Evolutionary conservation across 352 stramenopile species (phyloP).

Genomic region (Globisporangium okanoganense): DNA sequence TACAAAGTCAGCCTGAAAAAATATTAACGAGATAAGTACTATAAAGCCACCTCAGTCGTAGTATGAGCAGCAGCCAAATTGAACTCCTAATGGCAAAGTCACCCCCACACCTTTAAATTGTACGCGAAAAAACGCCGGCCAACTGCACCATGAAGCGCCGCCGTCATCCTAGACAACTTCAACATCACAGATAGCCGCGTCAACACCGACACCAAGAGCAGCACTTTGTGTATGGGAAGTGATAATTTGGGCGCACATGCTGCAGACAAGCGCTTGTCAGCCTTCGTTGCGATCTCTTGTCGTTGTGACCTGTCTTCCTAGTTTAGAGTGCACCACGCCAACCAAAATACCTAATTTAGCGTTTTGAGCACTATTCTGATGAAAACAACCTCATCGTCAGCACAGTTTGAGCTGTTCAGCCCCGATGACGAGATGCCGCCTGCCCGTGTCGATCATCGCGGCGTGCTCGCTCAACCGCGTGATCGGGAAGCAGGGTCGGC

Average conservation of each 20-base stretch:
- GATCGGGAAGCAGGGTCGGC: slow-evolving; percentile 44
- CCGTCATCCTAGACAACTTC: not conserved
- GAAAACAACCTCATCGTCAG: not conserved
- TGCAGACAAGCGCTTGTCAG: too few species aligned
- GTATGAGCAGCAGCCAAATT: not conserved
- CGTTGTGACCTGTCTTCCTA: too few species aligned
- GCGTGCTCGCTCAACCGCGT: slow-evolving; percentile 67
- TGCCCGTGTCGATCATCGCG: slow-evolving; percentile 60
- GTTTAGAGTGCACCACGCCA: too few species aligned
- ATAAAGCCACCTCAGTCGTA: not conserved
- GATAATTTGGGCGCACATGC: too few species aligned
- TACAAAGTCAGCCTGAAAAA: slow-evolving; percentile 19
- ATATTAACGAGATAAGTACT: slow-evolving; percentile 15
- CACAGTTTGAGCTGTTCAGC: not conserved
- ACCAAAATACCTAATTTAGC: not conserved
- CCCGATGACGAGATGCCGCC: slow-evolving; percentile 3
- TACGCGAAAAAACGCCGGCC: too few species aligned
- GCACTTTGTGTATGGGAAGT: too few species aligned
- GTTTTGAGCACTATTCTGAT: not conserved
- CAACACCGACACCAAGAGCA: too few species aligned
- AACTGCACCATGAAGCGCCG: not conserved
- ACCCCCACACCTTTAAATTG: not conserved
- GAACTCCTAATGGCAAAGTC: not conserved
- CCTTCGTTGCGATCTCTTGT: too few species aligned
- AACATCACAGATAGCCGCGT: not conserved